Percentiles rank a stretch among this genome's conserved stretches.
Conservation (phyloP, 371 early-diverging fungal species). For the Dichotomocladium elegans region DNA sequence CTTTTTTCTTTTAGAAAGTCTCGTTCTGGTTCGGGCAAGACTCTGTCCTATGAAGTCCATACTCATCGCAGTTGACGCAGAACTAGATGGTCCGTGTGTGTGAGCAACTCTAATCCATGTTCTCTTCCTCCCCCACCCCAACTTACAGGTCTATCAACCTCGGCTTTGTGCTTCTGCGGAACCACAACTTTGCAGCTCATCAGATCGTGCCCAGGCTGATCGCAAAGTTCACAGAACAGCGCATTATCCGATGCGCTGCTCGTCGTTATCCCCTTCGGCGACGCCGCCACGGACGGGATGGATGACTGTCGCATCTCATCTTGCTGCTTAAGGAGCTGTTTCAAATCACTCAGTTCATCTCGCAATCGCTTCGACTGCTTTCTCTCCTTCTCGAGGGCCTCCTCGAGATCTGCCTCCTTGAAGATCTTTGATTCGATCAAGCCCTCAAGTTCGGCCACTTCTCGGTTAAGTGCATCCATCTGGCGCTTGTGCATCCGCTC, state of each 20-base stretch:
- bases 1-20: conserved; percentile 9
- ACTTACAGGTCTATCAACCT: conserved; percentile 11
- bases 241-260: conserved; percentile 12
- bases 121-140: neutral
- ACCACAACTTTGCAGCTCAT: conserved; percentile 55
- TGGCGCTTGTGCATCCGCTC: conserved; percentile 60
- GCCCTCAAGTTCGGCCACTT: conserved; percentile 65
- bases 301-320: neutral
- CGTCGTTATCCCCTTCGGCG: too few relatives aligned
- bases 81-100: conserved; percentile 1
- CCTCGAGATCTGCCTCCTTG: conserved; percentile 71
- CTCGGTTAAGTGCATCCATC: conserved; percentile 55
- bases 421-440: conserved; percentile 77
- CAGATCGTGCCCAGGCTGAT: conserved; percentile 63
- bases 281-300: neutral
- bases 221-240: conserved; percentile 67
- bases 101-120: neutral
- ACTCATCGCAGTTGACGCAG: conserved; percentile 21
- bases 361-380: conserved; percentile 47
- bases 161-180: neutral
- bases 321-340: conserved; percentile 12
- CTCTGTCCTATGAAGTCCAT: conserved; percentile 12
- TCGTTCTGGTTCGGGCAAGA: conserved; percentile 20
- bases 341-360: conserved; percentile 49
- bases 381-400: conserved; percentile 53